phyloP scores from a whole-genome alignment of 1,139 yeast genomes.

The Suhomyces kunorum region DNA sequence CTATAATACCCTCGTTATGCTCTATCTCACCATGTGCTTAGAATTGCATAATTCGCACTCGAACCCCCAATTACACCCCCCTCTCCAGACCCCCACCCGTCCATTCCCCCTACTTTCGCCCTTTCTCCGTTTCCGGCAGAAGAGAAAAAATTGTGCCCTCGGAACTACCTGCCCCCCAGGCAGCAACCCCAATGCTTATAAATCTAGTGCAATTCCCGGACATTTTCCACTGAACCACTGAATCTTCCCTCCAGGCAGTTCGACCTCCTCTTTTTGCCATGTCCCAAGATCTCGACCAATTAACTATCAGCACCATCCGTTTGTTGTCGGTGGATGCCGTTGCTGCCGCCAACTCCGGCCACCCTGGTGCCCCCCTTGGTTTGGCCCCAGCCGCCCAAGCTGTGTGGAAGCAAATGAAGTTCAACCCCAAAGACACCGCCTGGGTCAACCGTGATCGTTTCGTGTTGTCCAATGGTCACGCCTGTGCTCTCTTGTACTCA shows the following conservation, averaged over 20 bases:
- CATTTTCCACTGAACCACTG: constrained; percentile 1
- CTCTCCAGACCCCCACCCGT: not conserved
- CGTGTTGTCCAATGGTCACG: constrained; percentile 95
- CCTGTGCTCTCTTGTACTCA: constrained; percentile 87
- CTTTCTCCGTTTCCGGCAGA: constrained; percentile 3
- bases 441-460: constrained; percentile 98
- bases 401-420: constrained; percentile 77
- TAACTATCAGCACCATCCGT: constrained; percentile 88
- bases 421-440: constrained; percentile 86
- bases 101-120: not conserved
- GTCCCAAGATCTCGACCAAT: constrained; percentile 56
- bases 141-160: constrained; percentile 8
- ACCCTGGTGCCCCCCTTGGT: constrained; percentile 99
- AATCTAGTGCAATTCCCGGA: constrained; percentile 1
- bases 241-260: not conserved
- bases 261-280: constrained; percentile 16
- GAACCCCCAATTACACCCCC: not conserved
- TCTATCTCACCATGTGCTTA: not conserved
- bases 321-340: constrained; percentile 87
- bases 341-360: constrained; percentile 91
- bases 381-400: constrained; percentile 77
- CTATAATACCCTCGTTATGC: not conserved
- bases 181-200: constrained; percentile 10
- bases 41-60: no score
- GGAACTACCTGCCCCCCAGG: constrained; percentile 11